A percentile compares a stretch with the other conserved stretches of the same genome.
Evolutionary conservation across 208 protist species (phyloP).

Genomic region (Lotmaria passim): DNA sequence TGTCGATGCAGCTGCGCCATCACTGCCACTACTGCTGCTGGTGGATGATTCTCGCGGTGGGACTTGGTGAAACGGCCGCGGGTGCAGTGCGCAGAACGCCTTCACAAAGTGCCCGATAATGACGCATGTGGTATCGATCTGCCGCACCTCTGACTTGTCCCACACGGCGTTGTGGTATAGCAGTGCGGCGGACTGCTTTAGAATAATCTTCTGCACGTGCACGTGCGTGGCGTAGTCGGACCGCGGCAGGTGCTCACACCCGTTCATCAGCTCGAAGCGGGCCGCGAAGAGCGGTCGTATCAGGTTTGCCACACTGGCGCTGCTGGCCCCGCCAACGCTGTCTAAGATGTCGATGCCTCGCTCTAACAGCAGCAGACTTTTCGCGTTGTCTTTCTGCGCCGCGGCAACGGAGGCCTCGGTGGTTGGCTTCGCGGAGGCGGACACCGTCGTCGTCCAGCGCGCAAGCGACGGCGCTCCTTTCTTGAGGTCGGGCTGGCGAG

Average conservation of each 20-base stretch:
- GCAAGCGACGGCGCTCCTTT: slow-evolving; percentile 9
- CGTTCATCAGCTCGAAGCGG: slow-evolving; percentile 81
- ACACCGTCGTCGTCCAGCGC: slow-evolving; percentile 43
- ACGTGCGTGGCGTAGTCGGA: slow-evolving; percentile 49
- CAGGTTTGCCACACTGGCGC: slow-evolving; percentile 34
- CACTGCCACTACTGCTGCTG: background rate
- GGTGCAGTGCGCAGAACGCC: slow-evolving; percentile 73
- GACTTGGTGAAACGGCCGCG: slow-evolving; percentile 58
- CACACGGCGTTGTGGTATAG: slow-evolving; percentile 77
- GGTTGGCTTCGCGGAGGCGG: slow-evolving; percentile 23
- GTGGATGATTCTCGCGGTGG: background rate
- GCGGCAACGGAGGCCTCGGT: slow-evolving; percentile 26
- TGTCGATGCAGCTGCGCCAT: background rate
- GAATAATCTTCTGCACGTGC: slow-evolving; percentile 66
- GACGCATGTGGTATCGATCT: slow-evolving; percentile 78
- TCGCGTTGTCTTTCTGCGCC: slow-evolving; percentile 53
- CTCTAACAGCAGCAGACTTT: slow-evolving; percentile 58
- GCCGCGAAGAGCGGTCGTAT: slow-evolving; percentile 69
- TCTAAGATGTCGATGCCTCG: slow-evolving; percentile 83
- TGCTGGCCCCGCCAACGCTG: slow-evolving; percentile 47
- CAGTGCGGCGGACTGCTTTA: slow-evolving; percentile 64
- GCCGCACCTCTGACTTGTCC: slow-evolving; percentile 67
- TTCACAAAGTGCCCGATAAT: slow-evolving; percentile 80
- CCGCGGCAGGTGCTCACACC: slow-evolving; percentile 73
- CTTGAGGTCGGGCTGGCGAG: background rate